These are phyloP conservation scores for Euptelea pleiosperma DNA, from an alignment of 164 flowering plant genomes.

Conservation along the genomic window DNA sequence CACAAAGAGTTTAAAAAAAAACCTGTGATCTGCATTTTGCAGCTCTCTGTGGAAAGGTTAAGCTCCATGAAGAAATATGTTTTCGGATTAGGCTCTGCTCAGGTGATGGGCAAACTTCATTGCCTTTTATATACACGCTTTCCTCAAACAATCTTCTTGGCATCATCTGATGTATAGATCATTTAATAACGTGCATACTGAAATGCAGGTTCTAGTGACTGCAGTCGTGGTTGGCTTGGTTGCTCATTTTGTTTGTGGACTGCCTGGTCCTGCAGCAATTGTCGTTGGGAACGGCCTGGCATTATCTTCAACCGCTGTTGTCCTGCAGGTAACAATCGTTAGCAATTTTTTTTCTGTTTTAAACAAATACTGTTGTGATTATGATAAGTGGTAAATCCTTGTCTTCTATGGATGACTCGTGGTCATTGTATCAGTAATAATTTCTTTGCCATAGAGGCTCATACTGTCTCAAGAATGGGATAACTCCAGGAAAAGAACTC, in stretches of 20 bases:
- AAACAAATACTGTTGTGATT: background rate
- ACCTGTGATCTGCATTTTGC: conserved; percentile 26
- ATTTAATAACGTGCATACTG: conserved; percentile 4
- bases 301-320: conserved; percentile 98
- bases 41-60: conserved; percentile 99
- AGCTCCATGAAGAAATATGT: conserved; percentile 99
- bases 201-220: conserved; percentile 80
- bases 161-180: conserved; percentile 10
- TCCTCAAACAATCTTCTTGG: background rate
- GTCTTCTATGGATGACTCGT: too few relatives aligned
- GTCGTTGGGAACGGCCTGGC: conserved; percentile 99
- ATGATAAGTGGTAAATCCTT: too few relatives aligned
- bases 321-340: conserved; percentile 68
- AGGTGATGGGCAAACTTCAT: conserved; percentile 51
- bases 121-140: background rate
- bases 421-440: background rate
- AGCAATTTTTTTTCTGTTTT: background rate
- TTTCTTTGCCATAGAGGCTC: too few relatives aligned
- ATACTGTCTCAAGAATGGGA: too few relatives aligned
- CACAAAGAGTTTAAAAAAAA: conserved; percentile 1
- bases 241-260: conserved; percentile 72
- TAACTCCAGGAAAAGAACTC: too few relatives aligned
- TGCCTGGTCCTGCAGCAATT: conserved; percentile 87
- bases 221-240: conserved; percentile 80
- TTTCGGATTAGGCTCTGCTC: conserved; percentile 96